Conservation (phyloP, 2,329 filamentous ascomycete species). For the Trichophyton mentagrophytes region DNA sequence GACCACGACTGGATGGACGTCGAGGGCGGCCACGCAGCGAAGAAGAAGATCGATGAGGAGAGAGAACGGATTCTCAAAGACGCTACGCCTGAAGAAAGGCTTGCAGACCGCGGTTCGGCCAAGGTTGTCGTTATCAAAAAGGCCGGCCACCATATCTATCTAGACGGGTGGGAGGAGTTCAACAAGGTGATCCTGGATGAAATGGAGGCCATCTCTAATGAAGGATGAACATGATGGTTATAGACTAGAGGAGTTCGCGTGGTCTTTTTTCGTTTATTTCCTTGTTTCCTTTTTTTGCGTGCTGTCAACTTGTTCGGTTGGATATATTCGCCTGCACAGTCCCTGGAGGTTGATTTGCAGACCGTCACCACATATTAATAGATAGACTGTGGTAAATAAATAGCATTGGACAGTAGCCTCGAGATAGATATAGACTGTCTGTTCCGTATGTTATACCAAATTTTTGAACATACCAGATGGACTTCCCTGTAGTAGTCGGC, state of each 20-base stretch:
- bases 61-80: conserved; percentile 46
- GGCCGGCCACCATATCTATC: conserved; percentile 59
- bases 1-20: conserved; percentile 99
- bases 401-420: neutral
- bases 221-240: neutral
- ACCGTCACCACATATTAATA: neutral
- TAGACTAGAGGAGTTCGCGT: neutral
- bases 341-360: neutral
- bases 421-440: neutral
- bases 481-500: no score
- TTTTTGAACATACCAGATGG: neutral
- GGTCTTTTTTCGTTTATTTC: neutral
- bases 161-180: conserved; percentile 59
- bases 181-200: conserved; percentile 52
- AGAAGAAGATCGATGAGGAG: conserved; percentile 63
- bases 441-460: neutral
- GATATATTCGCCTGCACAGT: neutral
- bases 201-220: conserved; percentile 48
- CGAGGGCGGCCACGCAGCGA: conserved; percentile 65
- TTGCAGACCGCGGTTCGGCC: conserved; percentile 61
- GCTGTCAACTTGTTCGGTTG: neutral
- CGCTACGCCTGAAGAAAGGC: conserved; percentile 44
- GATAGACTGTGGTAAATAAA: neutral
- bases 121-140: conserved; percentile 68
- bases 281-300: neutral